These are phyloP conservation scores for Daldinia caldariorum DNA, from an alignment of 495 filamentous ascomycete genomes.

Conservation along the genomic window DNA sequence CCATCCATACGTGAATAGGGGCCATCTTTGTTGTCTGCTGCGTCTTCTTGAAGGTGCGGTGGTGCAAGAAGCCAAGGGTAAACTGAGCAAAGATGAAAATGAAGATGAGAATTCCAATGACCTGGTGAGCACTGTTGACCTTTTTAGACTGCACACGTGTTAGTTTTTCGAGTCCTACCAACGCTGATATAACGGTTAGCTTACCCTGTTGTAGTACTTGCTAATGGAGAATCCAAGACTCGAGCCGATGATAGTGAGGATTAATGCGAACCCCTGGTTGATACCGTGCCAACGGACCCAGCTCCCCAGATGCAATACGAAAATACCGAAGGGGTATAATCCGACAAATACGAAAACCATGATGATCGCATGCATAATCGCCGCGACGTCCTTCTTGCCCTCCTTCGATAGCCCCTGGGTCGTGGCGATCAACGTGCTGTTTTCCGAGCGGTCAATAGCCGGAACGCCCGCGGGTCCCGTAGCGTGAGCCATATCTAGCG, in stretches of 20 bases:
- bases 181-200: conserved; percentile 31
- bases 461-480: conserved; percentile 52
- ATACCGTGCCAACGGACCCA: conserved; percentile 61
- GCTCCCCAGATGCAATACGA: conserved; percentile 59
- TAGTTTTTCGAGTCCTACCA: conserved; percentile 11
- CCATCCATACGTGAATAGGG: conserved; percentile 61
- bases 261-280: conserved; percentile 56
- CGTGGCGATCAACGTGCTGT: conserved; percentile 40
- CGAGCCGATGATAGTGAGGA: conserved; percentile 58
- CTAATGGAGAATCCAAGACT: conserved; percentile 62
- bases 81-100: conserved; percentile 60
- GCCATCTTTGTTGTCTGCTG: conserved; percentile 57
- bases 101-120: conserved; percentile 65
- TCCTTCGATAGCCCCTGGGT: conserved; percentile 37
- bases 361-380: conserved; percentile 60
- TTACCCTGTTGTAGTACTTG: conserved; percentile 61
- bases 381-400: conserved; percentile 38
- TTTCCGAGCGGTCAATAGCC: conserved; percentile 31
- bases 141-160: conserved; percentile 55
- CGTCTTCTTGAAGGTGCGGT: conserved; percentile 58
- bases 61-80: conserved; percentile 59
- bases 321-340: conserved; percentile 64
- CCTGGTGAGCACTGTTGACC: conserved; percentile 65
- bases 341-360: conserved; percentile 64
- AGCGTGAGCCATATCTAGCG: conserved; percentile 62